Base-by-base conservation (phyloP, 1,284 basidiomycete species). In the Boletus albobrunnescens region DNA sequence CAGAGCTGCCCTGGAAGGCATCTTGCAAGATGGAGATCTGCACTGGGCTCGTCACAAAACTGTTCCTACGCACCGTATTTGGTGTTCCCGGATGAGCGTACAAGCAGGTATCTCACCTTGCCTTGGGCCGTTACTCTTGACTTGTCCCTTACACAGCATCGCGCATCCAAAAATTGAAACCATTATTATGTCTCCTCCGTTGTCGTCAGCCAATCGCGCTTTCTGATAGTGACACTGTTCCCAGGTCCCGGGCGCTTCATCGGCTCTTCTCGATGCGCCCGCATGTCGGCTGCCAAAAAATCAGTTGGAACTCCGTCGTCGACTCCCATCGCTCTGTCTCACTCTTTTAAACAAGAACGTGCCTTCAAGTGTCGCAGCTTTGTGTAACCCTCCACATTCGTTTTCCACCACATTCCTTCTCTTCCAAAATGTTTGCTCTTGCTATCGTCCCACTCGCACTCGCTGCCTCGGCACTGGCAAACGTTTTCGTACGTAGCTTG, bases 391-490 rank as follows among this genome's bases (percentile, higher is more conserved):
- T 48, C 39, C 44, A 63, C 65, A 63, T 12, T 67, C 64, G 16
- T 54, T 64, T 54, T 37, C 6, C 37, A 49, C 19, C 19, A 30
- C 63, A 4, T n/a, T 61, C 58, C 1, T 41, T 53, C 16, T 42
- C 27, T 10, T 1, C 41, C 13, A 68, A 63, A 58, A 83, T 85
- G 79, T 73, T 83, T 63, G 53, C 69, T 51, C 67, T 75, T 52
- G 57, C 68, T 44, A 33, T 81, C 52, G 54, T 84, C 57, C 59
- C 79, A 54, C 72, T 85, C 56, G 73, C 74, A 47, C 69, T 83
- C 54, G 69, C 74, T 39, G 68, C 76, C 33, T 76, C 79, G 43
- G 75, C 76, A 17, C 61, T 81, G 46, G 85, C 79, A 33, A 77
- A 59, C 40, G 67, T 85, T 58, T 83, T 71, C 56, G 84, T 87